phyloP scores from a whole-genome alignment of 805 yeast genomes.

The Pichia nakasei region DNA sequence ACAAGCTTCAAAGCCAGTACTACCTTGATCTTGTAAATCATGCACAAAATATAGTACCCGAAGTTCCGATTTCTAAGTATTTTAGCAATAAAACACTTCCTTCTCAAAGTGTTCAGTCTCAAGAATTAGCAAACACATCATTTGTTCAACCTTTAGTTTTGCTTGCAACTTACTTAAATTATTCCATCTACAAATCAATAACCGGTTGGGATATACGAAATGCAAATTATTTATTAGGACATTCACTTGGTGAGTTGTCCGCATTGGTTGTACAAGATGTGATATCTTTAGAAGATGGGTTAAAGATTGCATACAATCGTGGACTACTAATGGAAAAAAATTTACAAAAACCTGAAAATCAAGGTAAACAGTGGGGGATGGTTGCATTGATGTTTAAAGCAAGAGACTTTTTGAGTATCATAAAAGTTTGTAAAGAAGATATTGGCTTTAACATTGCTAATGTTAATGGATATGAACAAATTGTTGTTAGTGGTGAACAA shows the following conservation, averaged over 20 bases:
- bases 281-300: constrained; percentile 19
- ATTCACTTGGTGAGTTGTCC: constrained; percentile 30
- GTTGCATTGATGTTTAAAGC: constrained; percentile 24
- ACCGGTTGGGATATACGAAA: constrained; percentile 13
- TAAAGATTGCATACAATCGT: constrained; percentile 20
- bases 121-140: constrained; percentile 5
- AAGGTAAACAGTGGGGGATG: constrained; percentile 27
- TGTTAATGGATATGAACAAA: constrained; percentile 27
- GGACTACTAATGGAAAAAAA: constrained; percentile 27
- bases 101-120: background rate
- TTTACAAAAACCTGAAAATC: constrained; percentile 6
- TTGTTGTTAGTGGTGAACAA: constrained; percentile 25
- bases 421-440: constrained; percentile 9
- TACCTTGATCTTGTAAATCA: background rate
- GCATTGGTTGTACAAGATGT: constrained; percentile 22
- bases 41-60: constrained; percentile 3
- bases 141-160: constrained; percentile 12
- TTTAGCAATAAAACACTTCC: constrained; percentile 9
- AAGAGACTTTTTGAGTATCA: constrained; percentile 14
- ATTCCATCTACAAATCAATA: constrained; percentile 11
- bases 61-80: constrained; percentile 13
- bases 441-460: constrained; percentile 22
- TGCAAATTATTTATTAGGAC: constrained; percentile 25
- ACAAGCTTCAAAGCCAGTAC: background rate
- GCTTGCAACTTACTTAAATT: constrained; percentile 18